Conservation (phyloP, 2,329 filamentous ascomycete genomes). For the Xylariaceae sp. region DNA sequence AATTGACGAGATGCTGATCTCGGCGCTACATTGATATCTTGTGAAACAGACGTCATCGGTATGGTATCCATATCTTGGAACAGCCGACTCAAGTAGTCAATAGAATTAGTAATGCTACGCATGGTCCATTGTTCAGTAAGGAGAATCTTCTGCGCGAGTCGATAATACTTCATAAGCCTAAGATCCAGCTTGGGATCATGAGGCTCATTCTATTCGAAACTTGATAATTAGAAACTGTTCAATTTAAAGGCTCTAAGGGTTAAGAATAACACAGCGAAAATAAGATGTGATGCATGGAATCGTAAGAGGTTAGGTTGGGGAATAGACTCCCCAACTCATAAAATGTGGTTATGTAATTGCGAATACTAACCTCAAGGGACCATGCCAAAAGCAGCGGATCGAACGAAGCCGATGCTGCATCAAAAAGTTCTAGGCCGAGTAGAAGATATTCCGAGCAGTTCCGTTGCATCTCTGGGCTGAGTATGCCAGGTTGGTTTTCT, state of each 20-base stretch:
- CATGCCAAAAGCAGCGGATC: conserved; percentile 20
- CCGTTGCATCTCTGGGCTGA: conserved; percentile 5
- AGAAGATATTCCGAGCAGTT: conserved; percentile 17
- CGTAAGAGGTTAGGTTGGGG: neutral
- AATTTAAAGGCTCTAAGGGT: neutral
- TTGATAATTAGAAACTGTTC: neutral
- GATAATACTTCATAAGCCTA: conserved; percentile 26
- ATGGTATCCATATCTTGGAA: conserved; percentile 11
- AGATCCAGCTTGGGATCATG: conserved; percentile 17
- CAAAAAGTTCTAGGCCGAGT: conserved; percentile 23
- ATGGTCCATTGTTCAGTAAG: conserved; percentile 10
- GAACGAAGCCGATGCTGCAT: conserved; percentile 23
- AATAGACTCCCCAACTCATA: neutral
- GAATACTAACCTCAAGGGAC: conserved; percentile 18
- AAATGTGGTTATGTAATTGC: neutral
- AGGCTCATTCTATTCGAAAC: conserved; percentile 11
- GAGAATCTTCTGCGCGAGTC: conserved; percentile 20
- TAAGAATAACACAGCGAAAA: neutral
- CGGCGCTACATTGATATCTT: neutral
- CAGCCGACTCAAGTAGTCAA: conserved; percentile 16
- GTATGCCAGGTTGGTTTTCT: neutral
- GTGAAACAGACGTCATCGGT: neutral
- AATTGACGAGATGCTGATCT: neutral
- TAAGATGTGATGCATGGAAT: neutral
- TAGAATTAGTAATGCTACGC: conserved; percentile 8